These are phyloP conservation scores for Kodamaea anthophila DNA, from an alignment of 1,139 yeast species.

Conservation along the genomic window DNA sequence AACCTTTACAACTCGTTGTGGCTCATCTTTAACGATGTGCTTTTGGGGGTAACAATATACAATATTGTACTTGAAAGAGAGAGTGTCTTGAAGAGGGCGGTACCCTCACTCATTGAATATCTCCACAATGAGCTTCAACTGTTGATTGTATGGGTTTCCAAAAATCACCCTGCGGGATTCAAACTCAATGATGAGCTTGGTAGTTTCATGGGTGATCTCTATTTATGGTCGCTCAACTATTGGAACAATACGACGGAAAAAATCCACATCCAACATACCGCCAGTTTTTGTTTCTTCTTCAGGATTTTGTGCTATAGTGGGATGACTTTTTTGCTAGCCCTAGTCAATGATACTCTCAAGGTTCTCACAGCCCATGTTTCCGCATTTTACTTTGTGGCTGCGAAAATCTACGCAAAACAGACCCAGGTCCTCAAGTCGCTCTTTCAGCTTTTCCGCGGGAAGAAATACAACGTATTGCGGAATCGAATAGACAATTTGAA, in stretches of 20 bases:
- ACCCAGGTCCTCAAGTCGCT: slow-evolving; percentile 62
- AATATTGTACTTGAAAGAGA: slow-evolving; percentile 44
- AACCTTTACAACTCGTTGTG: slow-evolving; percentile 83
- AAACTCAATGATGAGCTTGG: slow-evolving; percentile 87
- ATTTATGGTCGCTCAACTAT: slow-evolving; percentile 74
- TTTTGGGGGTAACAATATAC: slow-evolving; percentile 64
- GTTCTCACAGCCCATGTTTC: slow-evolving; percentile 66
- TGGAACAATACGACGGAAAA: slow-evolving; percentile 40
- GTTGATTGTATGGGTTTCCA: slow-evolving; percentile 70
- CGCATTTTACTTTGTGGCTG: slow-evolving; percentile 72
- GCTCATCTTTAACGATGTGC: slow-evolving; percentile 77
- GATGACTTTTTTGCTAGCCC: slow-evolving; percentile 61
- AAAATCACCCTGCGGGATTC: slow-evolving; percentile 84
- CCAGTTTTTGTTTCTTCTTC: slow-evolving; percentile 6
- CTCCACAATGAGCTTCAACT: slow-evolving; percentile 32
- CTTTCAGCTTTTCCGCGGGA: slow-evolving; percentile 84
- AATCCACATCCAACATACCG: background rate
- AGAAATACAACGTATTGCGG: slow-evolving; percentile 76
- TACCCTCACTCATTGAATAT: slow-evolving; percentile 27
- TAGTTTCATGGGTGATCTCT: slow-evolving; percentile 77
- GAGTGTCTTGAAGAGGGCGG: too few species aligned
- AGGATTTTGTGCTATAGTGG: slow-evolving; percentile 48
- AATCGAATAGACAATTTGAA: slow-evolving; percentile 66
- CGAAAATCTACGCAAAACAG: slow-evolving; percentile 76
- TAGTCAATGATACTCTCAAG: slow-evolving; percentile 58